Base-by-base conservation (phyloP, 2,329 filamentous ascomycete genomes). In the Sodiomyces alkalinus region DNA sequence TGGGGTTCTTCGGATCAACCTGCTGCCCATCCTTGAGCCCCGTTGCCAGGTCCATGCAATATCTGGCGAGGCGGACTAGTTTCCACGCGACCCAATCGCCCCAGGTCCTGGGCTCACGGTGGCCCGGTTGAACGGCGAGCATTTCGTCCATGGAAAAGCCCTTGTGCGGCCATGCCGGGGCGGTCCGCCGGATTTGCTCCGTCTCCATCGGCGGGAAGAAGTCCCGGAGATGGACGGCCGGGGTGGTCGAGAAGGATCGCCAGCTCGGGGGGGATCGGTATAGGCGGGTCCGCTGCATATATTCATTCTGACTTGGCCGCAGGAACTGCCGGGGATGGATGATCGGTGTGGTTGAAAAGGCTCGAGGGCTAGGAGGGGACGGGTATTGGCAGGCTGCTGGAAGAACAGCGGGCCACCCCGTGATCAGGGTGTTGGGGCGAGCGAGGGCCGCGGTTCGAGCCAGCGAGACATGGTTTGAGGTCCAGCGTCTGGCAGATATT, bases 81-180 rank as follows among this genome's bases (percentile, higher is more conserved):
- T 69, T 66, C 46, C 90, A 74, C 3, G 90, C 90, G 4, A 78
- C 55, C 57, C 71, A 74, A 49, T 98, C 90, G 4, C 83, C 79
- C 45, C 71, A 63, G 9, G 70, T 78, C 43, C 72, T 64, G 2
- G 80, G 72, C 39, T 75, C 52, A 15, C 87, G 77, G 47, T 96
- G 87, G 14, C 77, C 82, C 4, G 87, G 70, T 25, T 63, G 60
- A 27, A 96, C 69, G 13, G 53, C 53, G 15, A 68, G 60, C 79
- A 96, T 90, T 49, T 94, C 77, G 36, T 79, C 64, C 45, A 79
- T 66, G 17, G 78, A 80, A 51, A 81, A 92, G 34, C 74, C 66
- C 34, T 74, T 74, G 44, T 80, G 76, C 18, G 65, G 64, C 76
- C 78, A 85, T 36, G 75, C 67, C 5, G 76, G 60, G 11, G 64